Percentiles rank a stretch among this genome's conserved stretches.
These are phyloP conservation scores for Cyclostephanos tholiformis DNA, from an alignment of 108 stramenopile species.

Conservation along the genomic window DNA sequence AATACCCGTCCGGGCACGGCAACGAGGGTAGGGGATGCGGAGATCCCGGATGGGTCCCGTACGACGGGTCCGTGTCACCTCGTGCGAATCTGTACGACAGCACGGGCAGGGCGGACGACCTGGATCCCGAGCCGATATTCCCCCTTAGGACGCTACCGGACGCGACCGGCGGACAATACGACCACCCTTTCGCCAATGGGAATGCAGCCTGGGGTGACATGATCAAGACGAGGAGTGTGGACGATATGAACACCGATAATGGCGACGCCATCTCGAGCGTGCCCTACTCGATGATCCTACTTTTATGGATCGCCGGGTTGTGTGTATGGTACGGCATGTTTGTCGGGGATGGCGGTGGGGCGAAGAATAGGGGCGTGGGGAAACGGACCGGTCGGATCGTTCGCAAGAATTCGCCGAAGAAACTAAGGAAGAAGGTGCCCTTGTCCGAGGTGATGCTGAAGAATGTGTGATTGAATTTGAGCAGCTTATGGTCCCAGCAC, in stretches of 20 bases:
- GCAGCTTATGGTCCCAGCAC: too few species aligned
- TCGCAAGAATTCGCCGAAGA: neutral
- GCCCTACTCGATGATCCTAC: slow-evolving; percentile 48
- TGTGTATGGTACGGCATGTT: slow-evolving; percentile 64
- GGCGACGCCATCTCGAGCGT: slow-evolving; percentile 21
- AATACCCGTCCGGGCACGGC: slow-evolving; percentile 16
- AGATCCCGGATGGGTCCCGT: slow-evolving; percentile 69
- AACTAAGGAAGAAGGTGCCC: neutral
- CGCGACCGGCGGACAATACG: slow-evolving; percentile 47
- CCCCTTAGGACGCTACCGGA: slow-evolving; percentile 63
- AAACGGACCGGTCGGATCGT: neutral
- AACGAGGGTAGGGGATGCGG: slow-evolving; percentile 50
- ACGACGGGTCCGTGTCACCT: slow-evolving; percentile 74
- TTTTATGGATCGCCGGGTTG: slow-evolving; percentile 65
- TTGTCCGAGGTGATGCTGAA: slow-evolving; percentile 10
- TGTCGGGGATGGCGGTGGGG: slow-evolving; percentile 23
- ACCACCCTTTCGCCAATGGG: slow-evolving; percentile 36
- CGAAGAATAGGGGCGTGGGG: neutral
- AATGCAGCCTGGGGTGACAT: slow-evolving; percentile 32
- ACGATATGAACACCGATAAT: slow-evolving; percentile 1
- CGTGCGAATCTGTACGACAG: slow-evolving; percentile 71
- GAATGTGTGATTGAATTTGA: neutral
- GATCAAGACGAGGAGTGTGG: slow-evolving; percentile 9
- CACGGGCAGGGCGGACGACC: slow-evolving; percentile 62
- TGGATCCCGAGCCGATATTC: slow-evolving; percentile 83